Evolutionary conservation across 495 filamentous ascomycete genomes (phyloP).

Genomic region (Neurospora sp.): DNA sequence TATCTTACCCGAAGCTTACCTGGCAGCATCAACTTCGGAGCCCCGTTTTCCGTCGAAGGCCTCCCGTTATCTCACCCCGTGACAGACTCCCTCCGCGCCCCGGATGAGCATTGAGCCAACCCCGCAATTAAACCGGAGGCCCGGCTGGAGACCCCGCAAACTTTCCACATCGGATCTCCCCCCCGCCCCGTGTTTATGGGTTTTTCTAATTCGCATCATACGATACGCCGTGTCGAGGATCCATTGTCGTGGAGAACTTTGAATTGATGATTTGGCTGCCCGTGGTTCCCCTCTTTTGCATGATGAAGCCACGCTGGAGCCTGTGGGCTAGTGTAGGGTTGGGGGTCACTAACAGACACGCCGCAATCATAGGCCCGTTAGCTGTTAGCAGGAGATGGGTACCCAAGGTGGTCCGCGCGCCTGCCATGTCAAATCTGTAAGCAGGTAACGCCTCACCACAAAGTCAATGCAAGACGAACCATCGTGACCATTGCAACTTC

Average conservation of each 20-base stretch:
- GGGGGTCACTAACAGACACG: not conserved
- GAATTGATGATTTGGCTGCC: not conserved
- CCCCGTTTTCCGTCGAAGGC: not conserved
- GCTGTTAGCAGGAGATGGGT: not conserved
- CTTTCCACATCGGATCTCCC: not conserved
- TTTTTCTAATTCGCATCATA: not conserved
- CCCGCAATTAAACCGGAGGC: not conserved
- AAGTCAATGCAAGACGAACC: not conserved
- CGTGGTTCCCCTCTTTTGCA: not conserved
- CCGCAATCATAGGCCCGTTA: fast-evolving
- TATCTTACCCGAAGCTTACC: not conserved
- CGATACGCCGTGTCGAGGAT: not conserved
- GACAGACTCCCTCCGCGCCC: not conserved
- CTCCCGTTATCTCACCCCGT: not conserved
- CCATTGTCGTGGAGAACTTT: not conserved
- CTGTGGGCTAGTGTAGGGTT: not conserved
- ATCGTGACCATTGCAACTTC: not conserved
- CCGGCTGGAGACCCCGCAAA: not conserved
- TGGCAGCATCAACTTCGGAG: not conserved
- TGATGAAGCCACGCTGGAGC: not conserved
- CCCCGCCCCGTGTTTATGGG: not conserved
- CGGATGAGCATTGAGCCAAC: not conserved
- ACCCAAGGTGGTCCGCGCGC: not conserved
- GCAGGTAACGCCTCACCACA: not conserved
- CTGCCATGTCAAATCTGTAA: not conserved